Evolutionary conservation across 345 rosid species (phyloP).

Genomic region (Eucalyptus pauciflora): DNA sequence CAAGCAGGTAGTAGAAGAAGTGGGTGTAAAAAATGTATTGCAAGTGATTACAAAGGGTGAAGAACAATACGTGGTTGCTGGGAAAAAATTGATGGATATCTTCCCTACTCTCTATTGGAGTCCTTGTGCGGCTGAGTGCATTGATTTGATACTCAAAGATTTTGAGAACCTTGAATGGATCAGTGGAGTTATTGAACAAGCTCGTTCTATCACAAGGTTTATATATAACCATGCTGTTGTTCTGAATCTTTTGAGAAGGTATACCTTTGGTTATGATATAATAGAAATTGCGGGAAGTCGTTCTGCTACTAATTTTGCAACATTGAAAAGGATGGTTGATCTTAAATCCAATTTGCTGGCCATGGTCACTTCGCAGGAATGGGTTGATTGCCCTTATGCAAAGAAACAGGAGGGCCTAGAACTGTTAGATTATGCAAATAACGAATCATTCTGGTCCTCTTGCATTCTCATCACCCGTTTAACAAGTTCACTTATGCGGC

Average conservation of each 20-base stretch:
- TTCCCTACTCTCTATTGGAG: slow-evolving; percentile 81
- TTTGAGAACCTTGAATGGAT: slow-evolving; percentile 63
- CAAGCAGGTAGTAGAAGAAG: slow-evolving; percentile 70
- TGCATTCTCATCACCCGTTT: slow-evolving; percentile 34
- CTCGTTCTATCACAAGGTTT: slow-evolving; percentile 68
- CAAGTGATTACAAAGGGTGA: slow-evolving; percentile 77
- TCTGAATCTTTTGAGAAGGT: slow-evolving; percentile 66
- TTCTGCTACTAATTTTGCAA: slow-evolving; percentile 60
- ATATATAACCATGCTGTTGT: slow-evolving; percentile 62
- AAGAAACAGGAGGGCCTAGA: slow-evolving; percentile 67
- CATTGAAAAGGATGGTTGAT: slow-evolving; percentile 45
- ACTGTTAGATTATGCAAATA: slow-evolving; percentile 50
- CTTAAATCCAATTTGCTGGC: slow-evolving; percentile 55
- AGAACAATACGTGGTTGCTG: slow-evolving; percentile 43
- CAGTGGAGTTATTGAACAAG: slow-evolving; percentile 50
- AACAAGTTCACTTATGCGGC: slow-evolving; percentile 56
- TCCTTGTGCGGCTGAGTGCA: slow-evolving; percentile 68
- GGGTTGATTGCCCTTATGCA: slow-evolving; percentile 62
- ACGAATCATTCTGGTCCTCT: slow-evolving; percentile 74
- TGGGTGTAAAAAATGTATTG: slow-evolving; percentile 57
- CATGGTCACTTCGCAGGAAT: slow-evolving; percentile 83
- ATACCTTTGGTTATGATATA: slow-evolving; percentile 64
- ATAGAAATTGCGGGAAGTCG: slow-evolving; percentile 47
- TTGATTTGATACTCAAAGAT: slow-evolving; percentile 74
- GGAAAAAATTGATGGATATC: slow-evolving; percentile 49